Conservation (phyloP, 2,329 filamentous ascomycete species). For the Fusarium verticillioides region DNA sequence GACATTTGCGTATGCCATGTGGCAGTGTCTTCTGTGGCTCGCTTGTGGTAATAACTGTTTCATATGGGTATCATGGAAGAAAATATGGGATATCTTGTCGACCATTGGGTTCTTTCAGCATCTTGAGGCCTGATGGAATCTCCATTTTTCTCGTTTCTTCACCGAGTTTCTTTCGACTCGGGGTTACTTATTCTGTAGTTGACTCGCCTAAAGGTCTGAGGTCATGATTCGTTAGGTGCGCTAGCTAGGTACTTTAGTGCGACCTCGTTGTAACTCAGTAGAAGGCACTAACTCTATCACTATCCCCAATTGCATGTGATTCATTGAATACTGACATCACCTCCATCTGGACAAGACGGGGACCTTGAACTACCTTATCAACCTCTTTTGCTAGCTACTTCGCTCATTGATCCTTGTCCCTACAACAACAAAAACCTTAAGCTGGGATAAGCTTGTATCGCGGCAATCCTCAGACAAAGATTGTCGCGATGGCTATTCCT, state of each 20-base stretch:
- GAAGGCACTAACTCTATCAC: background rate
- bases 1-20: constrained; percentile 30
- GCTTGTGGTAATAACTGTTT: constrained; percentile 21
- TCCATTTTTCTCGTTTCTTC: background rate
- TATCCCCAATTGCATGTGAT: constrained; percentile 42
- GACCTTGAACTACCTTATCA: constrained; percentile 1
- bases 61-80: constrained; percentile 3
- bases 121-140: background rate
- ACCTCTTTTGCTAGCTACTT: constrained; percentile 4
- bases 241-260: constrained; percentile 19
- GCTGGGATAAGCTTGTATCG: constrained; percentile 11
- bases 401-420: constrained; percentile 14
- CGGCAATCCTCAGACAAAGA: constrained; percentile 4
- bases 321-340: constrained; percentile 37
- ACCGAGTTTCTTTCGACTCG: constrained; percentile 11
- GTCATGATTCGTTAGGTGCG: constrained; percentile 31
- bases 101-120: background rate
- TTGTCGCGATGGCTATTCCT: constrained; percentile 60
- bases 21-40: constrained; percentile 12
- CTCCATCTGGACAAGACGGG: constrained; percentile 7
- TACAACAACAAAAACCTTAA: constrained; percentile 6
- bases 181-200: background rate
- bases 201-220: constrained; percentile 33
- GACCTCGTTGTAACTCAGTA: background rate
- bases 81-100: constrained; percentile 2